These are phyloP conservation scores for Ustilago esculenta DNA, from an alignment of 1,284 basidiomycete genomes.

Conservation along the genomic window DNA sequence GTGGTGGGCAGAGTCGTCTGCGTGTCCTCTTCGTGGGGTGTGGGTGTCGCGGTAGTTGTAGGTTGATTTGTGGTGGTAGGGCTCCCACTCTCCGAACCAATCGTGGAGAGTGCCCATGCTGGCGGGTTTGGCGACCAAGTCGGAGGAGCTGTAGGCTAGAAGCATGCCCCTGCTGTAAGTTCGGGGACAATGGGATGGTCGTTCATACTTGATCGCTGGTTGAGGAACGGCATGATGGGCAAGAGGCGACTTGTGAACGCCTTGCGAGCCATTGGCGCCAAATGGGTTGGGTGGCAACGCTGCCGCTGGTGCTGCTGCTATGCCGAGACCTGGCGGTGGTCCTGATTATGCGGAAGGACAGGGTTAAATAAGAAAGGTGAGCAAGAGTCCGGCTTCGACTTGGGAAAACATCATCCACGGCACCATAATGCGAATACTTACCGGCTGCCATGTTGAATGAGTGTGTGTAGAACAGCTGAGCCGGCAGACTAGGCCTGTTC, in stretches of 20 bases:
- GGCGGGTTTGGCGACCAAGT: slow-evolving; percentile 76
- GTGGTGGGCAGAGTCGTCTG: slow-evolving; percentile 21
- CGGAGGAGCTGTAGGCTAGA: slow-evolving; percentile 77
- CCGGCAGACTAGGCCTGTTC: slow-evolving; percentile 20
- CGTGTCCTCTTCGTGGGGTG: slow-evolving; percentile 71
- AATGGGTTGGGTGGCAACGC: slow-evolving; percentile 47
- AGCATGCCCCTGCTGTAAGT: slow-evolving; percentile 65
- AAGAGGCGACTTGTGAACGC: slow-evolving; percentile 17
- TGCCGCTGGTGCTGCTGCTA: slow-evolving; percentile 36
- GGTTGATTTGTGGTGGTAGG: slow-evolving; percentile 67
- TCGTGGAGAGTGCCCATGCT: slow-evolving; percentile 82
- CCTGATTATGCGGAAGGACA: slow-evolving; percentile 8
- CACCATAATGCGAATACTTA: slow-evolving; percentile 2
- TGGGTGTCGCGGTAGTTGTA: slow-evolving; percentile 77
- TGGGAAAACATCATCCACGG: too few relatives aligned
- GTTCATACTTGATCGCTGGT: slow-evolving; percentile 15
- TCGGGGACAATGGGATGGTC: slow-evolving; percentile 40
- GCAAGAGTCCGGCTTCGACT: too few relatives aligned
- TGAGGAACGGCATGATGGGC: slow-evolving; percentile 4
- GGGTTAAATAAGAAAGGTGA: neutral
- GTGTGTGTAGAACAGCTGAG: slow-evolving; percentile 6
- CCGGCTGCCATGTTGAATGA: slow-evolving; percentile 35
- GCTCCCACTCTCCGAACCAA: slow-evolving; percentile 76
- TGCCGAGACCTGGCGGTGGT: slow-evolving; percentile 49
- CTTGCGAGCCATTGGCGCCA: slow-evolving; percentile 26